Evolutionary conservation across 2,329 filamentous ascomycete genomes (phyloP), one percentile per base, ranked within the genome.

Genomic region (Neospermospora avenae): DNA sequence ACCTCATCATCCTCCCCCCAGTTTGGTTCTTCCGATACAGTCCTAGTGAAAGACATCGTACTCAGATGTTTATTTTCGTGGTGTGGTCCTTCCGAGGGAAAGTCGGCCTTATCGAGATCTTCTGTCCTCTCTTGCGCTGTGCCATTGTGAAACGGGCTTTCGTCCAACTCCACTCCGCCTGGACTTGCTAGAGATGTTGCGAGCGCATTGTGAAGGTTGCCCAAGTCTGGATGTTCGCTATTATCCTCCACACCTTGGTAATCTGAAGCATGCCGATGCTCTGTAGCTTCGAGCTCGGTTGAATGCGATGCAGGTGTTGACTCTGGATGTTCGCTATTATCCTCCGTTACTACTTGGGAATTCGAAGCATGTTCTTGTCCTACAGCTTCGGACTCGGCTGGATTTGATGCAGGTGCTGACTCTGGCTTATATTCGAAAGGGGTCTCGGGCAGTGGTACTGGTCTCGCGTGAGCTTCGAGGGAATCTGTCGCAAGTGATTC

Each of bases 21-120:
- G 70, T 77, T 85, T 24, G 86, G 75, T 56, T 86, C 84, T 59
- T 86, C 81, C 11, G 84, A 82, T 13, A 86, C 84, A 1, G 85
- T 88, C 37, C 85, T 80, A 11, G 84, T 78, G 72, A 88, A 88
- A 0, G 85, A 88, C 70, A 81, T 79, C 51, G 80, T 84, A 71
- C 84, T 87, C 10, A 79, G 72, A 69, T 87, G 84, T 64, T 84
- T 84, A 25, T 78, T 76, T 18, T 73, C 68, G 20, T 75, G 74
- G n/a, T 65, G 67, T 22, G 66, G 66, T 2, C 59, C 63, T 22
- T 64, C 62, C 11, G 67, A 63, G 34, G 69, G 63, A 25, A 70
- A 65, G 31, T 67, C 64, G 5, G 63, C 61, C 52, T 62, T 65
- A 7, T 66, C 63, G 11, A 64, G 49, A 4, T 67, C 48, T 8